phyloP scores from a whole-genome alignment of 179 eudicot genomes.

The Beta lomatogona region DNA sequence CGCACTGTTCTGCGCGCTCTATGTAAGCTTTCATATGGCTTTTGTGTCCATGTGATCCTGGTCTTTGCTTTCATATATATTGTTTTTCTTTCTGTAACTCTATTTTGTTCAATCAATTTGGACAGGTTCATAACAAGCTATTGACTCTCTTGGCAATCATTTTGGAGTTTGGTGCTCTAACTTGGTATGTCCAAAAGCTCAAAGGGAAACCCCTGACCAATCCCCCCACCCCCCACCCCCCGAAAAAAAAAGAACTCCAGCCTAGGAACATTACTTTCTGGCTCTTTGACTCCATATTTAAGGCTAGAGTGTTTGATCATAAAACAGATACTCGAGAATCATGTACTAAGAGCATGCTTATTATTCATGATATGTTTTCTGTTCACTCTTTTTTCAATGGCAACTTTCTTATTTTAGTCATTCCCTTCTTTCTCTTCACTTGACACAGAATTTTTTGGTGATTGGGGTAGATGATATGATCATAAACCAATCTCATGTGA shows the following conservation, averaged over 20 bases:
- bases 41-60: not conserved
- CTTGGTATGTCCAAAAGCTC: slow-evolving; percentile 60
- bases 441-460: not conserved
- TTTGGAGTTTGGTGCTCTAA: slow-evolving; percentile 83
- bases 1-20: slow-evolving; percentile 88
- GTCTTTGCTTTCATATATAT: slow-evolving; percentile 10
- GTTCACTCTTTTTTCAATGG: too few species aligned
- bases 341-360: not conserved
- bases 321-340: not conserved
- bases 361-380: not conserved
- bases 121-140: slow-evolving; percentile 85
- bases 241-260: too few species aligned
- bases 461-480: not conserved
- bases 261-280: too few species aligned
- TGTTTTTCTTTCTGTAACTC: not conserved
- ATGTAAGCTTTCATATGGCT: slow-evolving; percentile 52
- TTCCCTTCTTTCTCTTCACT: not conserved
- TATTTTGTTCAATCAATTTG: slow-evolving; percentile 4
- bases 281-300: too few species aligned
- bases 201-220: not conserved
- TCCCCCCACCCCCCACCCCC: too few species aligned
- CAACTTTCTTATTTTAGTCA: not conserved
- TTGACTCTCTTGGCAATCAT: slow-evolving; percentile 82
- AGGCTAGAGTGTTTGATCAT: not conserved
- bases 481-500: not conserved